A percentile compares a stretch with the other conserved stretches of the same genome.
phyloP scores from a whole-genome alignment of 208 protist species.

The Acanthamoeba triangularis region DNA sequence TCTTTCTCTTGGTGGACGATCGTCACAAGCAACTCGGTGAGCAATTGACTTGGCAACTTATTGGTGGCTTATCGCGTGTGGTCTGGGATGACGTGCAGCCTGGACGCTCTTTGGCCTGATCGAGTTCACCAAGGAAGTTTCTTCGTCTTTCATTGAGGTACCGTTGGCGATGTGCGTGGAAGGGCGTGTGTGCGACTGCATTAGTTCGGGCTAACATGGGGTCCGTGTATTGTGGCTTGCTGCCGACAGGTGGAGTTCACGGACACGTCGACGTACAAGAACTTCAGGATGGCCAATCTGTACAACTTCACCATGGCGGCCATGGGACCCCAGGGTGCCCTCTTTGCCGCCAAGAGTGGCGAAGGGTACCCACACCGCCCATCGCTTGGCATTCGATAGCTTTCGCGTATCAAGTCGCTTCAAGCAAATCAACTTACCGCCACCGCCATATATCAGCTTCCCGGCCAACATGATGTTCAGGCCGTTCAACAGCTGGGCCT shows the following conservation, averaged over 20 bases:
- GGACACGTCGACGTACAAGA: neutral
- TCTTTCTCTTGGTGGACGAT: neutral
- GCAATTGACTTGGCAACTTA: neutral
- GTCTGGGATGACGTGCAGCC: neutral
- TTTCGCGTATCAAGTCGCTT: too few species aligned
- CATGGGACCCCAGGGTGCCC: conserved; percentile 20
- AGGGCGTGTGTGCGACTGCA: too few species aligned
- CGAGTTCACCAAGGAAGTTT: neutral
- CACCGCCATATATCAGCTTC: neutral
- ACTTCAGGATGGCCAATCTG: conserved; percentile 66
- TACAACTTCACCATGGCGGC: conserved; percentile 49
- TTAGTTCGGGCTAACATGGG: too few species aligned
- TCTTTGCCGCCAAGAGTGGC: conserved; percentile 14
- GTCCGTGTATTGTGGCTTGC: too few species aligned
- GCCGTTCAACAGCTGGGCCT: conserved; percentile 46
- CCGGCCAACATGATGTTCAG: conserved; percentile 39
- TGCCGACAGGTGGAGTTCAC: neutral
- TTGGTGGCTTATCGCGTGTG: neutral
- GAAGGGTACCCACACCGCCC: neutral
- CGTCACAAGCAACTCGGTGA: too few species aligned
- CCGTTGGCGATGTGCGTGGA: too few species aligned
- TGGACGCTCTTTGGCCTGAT: conserved; percentile 56
- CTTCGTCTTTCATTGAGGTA: conserved; percentile 14
- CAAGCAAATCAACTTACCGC: neutral
- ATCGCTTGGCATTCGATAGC: neutral